Conservation (phyloP, 2,329 filamentous ascomycete species). For the Ophiostoma quercus region DNA sequence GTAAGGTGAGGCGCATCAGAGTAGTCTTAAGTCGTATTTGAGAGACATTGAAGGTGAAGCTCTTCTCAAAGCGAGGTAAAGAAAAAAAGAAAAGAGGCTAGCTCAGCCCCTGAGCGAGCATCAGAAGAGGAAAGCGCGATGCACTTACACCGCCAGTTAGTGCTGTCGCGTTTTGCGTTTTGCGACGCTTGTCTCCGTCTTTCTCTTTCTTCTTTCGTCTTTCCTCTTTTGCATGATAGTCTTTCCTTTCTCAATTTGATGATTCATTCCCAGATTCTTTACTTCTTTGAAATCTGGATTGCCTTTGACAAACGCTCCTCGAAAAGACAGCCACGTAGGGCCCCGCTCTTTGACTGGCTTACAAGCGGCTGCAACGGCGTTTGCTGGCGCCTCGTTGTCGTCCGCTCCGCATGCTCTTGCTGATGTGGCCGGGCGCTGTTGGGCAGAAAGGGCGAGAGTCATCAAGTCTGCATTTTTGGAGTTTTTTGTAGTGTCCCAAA, state of each 20-base stretch:
- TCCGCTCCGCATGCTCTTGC: neutral
- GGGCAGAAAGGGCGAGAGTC: neutral
- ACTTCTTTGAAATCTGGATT: too few relatives aligned
- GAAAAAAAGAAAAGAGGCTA: too few relatives aligned
- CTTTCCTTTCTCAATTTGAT: neutral
- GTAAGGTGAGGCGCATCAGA: too few relatives aligned
- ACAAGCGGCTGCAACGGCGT: neutral
- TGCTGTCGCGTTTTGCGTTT: too few relatives aligned
- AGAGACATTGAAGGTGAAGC: too few relatives aligned
- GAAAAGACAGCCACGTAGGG: neutral
- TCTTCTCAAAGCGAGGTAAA: too few relatives aligned
- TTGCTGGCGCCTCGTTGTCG: neutral
- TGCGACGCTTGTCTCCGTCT: too few relatives aligned
- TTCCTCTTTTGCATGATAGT: neutral
- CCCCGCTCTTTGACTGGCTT: neutral
- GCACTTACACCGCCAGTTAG: constrained; percentile 6
- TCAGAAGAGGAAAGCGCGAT: constrained; percentile 10
- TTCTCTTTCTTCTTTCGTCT: too few relatives aligned
- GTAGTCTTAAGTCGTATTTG: too few relatives aligned
- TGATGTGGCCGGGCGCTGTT: neutral
- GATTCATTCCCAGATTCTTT: too few relatives aligned
- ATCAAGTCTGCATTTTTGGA: neutral
- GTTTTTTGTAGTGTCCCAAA: neutral
- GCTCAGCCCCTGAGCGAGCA: neutral
- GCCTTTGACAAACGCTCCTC: too few relatives aligned